Base-by-base conservation (phyloP, 2,329 filamentous ascomycete genomes). In the Aspergillus piperis region DNA sequence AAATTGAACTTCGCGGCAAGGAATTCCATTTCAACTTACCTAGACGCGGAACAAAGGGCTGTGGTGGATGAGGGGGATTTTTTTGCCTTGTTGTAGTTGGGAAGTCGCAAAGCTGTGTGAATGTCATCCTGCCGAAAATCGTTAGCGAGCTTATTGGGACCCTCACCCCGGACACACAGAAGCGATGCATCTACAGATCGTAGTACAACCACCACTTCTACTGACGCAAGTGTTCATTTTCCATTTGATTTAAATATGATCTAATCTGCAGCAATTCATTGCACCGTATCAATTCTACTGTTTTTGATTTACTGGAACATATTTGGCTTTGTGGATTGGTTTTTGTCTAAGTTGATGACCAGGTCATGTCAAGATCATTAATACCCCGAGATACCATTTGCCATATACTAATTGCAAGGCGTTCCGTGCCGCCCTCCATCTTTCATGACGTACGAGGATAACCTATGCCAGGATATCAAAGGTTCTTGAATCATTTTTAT, bases 401-500 rank as follows among this genome's bases (percentile, higher is more conserved):
- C 58, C 62, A 64, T 52, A 54, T 57, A 58, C 61, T 62, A 52
- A 52, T 54, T 47, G 51, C 44, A 58, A 58, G 49, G 52, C 48
- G 54, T 58, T 21, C 39, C 53, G 52, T 47, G 54, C 54, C 54
- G 47, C 25, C 19, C 41, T 36, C 23, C 41, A 30, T 55, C 50
- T 54, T 62, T 60, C 59, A 64, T 63, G 61, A 64, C 59, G 61
- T 65, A 65, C 61, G 64, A 65, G 63, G 53, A 55, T 53, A 62
- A 66, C 61, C 56, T 49, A 59, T 64, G 58, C 64, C 57, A 62
- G 64, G 74, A 76, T 77, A 77, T 77, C 75, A 77, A 64, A 72
- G 72, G 71, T 73, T 72, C 64, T 75, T 71, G 71, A 75, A 75
- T 76, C 71, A 74, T 75, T 77, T 75, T 77, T 70, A 67, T 72